Conservation (phyloP, 2,329 filamentous ascomycete genomes). For the Pseudogymnoascus sp. region DNA sequence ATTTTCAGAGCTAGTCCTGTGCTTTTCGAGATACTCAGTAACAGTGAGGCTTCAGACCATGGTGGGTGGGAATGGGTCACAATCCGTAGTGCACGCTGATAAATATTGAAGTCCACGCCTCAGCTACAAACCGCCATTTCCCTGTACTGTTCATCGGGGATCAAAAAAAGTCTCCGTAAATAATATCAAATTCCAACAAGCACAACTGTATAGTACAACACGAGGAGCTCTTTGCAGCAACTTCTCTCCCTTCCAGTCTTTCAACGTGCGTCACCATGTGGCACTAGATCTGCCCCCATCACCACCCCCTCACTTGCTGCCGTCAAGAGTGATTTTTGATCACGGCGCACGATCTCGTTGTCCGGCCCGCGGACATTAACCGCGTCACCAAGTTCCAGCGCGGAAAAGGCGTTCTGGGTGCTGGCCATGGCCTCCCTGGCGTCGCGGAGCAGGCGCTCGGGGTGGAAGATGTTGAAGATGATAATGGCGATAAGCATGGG, state of each 20-base stretch:
- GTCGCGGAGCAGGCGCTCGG: background rate
- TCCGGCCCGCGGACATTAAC: background rate
- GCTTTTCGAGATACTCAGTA: too few species aligned
- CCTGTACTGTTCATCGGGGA: background rate
- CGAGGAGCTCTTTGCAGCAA: background rate
- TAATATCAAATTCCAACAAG: background rate
- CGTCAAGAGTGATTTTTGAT: background rate
- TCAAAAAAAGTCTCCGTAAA: background rate
- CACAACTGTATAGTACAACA: background rate
- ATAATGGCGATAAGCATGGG: constrained; percentile 34
- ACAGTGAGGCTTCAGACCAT: too few species aligned
- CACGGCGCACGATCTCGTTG: background rate
- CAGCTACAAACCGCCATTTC: background rate
- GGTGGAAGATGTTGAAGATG: constrained; percentile 27
- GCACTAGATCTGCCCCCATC: background rate
- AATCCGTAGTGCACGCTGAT: background rate
- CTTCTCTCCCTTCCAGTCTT: background rate
- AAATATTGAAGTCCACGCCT: background rate
- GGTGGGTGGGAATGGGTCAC: background rate
- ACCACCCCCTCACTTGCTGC: background rate
- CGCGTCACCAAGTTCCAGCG: background rate
- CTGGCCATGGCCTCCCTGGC: background rate
- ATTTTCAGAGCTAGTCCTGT: too few species aligned
- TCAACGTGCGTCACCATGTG: background rate
- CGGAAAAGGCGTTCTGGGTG: background rate